A percentile compares a stretch with the other conserved stretches of the same genome.
Evolutionary conservation across 139 green algal genomes (phyloP).

Genomic region (Ostreobium quekettii): DNA sequence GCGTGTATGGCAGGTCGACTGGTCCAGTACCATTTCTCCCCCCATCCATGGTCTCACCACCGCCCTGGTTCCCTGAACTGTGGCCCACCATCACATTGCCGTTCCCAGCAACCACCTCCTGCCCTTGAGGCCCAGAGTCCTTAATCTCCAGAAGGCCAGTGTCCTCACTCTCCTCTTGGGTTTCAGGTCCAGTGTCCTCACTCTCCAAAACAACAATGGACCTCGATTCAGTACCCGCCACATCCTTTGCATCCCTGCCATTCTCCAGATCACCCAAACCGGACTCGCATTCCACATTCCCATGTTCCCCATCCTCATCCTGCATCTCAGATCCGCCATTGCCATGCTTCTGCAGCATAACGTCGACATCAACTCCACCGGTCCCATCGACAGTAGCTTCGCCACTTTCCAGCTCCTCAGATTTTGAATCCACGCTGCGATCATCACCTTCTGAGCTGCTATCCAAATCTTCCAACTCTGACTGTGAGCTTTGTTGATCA

Average conservation of each 20-base stretch:
- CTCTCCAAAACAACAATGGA: neutral
- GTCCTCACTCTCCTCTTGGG: neutral
- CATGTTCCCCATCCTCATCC: slow-evolving; percentile 5
- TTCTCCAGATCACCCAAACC: slow-evolving; percentile 25
- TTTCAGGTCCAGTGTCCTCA: slow-evolving; percentile 1
- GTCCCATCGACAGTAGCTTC: neutral
- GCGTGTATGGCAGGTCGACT: slow-evolving; percentile 71
- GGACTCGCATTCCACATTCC: slow-evolving; percentile 19
- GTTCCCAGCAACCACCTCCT: slow-evolving; percentile 1
- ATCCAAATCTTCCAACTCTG: too few relatives aligned
- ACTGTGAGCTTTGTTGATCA: too few relatives aligned
- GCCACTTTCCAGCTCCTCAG: slow-evolving; percentile 15
- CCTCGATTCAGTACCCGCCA: slow-evolving; percentile 20
- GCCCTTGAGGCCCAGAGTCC: slow-evolving; percentile 6
- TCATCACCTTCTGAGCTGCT: slow-evolving; percentile 9
- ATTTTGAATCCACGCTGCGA: slow-evolving; percentile 21
- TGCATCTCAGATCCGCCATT: neutral
- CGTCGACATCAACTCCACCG: slow-evolving; percentile 4
- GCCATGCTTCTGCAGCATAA: neutral
- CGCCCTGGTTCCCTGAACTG: neutral
- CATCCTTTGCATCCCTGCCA: slow-evolving; percentile 25
- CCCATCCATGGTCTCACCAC: neutral
- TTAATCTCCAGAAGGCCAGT: neutral
- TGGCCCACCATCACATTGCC: neutral
- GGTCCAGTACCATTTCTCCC: slow-evolving; percentile 23